Conservation (phyloP, 352 stramenopile genomes). For the Pythium oligandrum region DNA sequence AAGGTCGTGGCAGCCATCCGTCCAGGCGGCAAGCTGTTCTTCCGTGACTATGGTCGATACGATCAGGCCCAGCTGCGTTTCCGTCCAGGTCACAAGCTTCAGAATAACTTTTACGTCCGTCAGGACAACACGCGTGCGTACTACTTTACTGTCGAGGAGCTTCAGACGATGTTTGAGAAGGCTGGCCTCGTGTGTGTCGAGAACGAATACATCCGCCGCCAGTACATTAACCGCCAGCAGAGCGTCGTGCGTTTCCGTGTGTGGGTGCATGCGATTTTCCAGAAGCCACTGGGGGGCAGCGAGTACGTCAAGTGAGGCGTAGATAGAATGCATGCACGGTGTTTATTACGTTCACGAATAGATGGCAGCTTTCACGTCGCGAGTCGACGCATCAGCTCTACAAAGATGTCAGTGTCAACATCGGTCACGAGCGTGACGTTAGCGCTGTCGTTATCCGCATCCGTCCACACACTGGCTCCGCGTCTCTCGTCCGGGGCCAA, state of each 20-base stretch:
- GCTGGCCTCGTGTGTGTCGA: constrained; percentile 64
- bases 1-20: constrained; percentile 84
- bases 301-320: not conserved
- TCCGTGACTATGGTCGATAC: constrained; percentile 95
- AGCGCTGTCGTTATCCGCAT: constrained; percentile 22
- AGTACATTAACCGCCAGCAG: constrained; percentile 86
- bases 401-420: constrained; percentile 56
- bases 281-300: constrained; percentile 39
- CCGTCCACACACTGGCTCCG: constrained; percentile 45
- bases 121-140: constrained; percentile 95
- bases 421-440: constrained; percentile 69
- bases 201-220: constrained; percentile 83
- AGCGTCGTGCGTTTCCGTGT: constrained; percentile 84
- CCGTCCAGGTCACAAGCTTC: constrained; percentile 77
- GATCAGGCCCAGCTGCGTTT: constrained; percentile 96
- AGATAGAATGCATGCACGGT: not conserved
- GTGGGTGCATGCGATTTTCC: constrained; percentile 84
- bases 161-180: constrained; percentile 52
- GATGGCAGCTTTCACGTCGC: not conserved
- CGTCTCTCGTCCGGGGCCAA: constrained; percentile 49
- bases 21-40: constrained; percentile 83
- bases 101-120: constrained; percentile 95
- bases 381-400: constrained; percentile 49
- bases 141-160: constrained; percentile 90
- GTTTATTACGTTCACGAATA: too few species aligned